These are phyloP conservation scores for Vicia villosa DNA, from an alignment of 306 rosid species.

Conservation along the genomic window DNA sequence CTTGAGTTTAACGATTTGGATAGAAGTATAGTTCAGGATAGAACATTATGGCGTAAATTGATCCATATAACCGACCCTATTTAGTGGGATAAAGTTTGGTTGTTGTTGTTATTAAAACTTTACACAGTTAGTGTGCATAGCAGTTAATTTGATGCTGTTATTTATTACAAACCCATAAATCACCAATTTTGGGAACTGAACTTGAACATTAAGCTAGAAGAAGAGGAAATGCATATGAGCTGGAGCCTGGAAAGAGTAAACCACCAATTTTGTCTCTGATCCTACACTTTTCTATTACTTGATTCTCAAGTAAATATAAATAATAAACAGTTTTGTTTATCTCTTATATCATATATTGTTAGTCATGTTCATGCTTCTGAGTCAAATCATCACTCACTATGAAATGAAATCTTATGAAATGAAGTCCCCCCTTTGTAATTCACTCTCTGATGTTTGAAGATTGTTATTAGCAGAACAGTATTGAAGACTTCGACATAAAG, in stretches of 20 bases:
- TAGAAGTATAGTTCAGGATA: no score
- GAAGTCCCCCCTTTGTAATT: background rate
- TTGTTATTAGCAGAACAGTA: constrained; percentile 57
- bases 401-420: background rate
- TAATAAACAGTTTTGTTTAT: no score
- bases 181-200: background rate
- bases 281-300: no score
- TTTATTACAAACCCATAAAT: background rate
- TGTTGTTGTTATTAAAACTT: background rate
- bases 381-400: background rate
- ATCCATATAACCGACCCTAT: no score
- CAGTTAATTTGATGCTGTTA: no score
- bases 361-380: no score
- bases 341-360: no score
- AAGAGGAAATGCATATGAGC: background rate
- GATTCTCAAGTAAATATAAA: no score
- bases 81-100: no score
- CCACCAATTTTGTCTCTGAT: background rate
- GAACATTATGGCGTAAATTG: no score
- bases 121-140: background rate
- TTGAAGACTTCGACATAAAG: constrained; percentile 77
- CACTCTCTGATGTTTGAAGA: constrained; percentile 39
- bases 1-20: no score
- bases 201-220: background rate
- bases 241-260: background rate